Conservation (phyloP, 2,329 filamentous ascomycete genomes). For the Lachnellula arida region DNA sequence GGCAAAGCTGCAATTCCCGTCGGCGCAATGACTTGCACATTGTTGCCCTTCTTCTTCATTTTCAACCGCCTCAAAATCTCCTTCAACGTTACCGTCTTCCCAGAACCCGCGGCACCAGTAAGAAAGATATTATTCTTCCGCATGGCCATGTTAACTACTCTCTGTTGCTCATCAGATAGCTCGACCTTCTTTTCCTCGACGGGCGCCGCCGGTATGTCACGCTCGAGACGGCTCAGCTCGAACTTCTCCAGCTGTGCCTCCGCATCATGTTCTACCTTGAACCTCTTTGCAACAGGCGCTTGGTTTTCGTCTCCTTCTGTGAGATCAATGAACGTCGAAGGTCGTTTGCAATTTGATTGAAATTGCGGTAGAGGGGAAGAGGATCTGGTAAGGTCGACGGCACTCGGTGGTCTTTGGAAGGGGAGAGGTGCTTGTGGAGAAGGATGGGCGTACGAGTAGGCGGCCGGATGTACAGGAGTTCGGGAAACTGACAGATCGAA, state of each 20-base stretch:
- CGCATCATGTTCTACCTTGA: neutral
- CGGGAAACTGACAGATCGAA: neutral
- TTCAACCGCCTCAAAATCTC: conserved; percentile 14
- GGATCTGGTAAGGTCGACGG: neutral
- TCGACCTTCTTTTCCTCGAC: neutral
- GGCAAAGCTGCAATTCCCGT: conserved; percentile 25
- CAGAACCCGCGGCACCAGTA: conserved; percentile 26
- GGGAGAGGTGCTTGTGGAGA: neutral
- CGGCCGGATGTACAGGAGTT: neutral
- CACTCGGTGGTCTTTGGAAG: neutral
- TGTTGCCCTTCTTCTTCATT: neutral
- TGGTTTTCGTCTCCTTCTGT: neutral
- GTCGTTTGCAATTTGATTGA: neutral
- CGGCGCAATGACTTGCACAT: conserved; percentile 22
- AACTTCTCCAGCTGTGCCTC: neutral
- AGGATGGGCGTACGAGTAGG: neutral
- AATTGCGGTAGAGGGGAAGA: neutral
- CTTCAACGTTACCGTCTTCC: conserved; percentile 23
- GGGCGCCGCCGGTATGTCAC: neutral
- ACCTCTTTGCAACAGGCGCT: neutral
- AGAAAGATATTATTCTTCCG: conserved; percentile 25
- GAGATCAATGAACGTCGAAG: neutral
- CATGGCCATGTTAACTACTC: conserved; percentile 21
- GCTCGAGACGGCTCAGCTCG: neutral
- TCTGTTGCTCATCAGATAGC: conserved; percentile 21